Percentiles rank a stretch among this genome's conserved stretches.
Conservation (phyloP, 31 red algal species). For the Porphyra umbilicalis region DNA sequence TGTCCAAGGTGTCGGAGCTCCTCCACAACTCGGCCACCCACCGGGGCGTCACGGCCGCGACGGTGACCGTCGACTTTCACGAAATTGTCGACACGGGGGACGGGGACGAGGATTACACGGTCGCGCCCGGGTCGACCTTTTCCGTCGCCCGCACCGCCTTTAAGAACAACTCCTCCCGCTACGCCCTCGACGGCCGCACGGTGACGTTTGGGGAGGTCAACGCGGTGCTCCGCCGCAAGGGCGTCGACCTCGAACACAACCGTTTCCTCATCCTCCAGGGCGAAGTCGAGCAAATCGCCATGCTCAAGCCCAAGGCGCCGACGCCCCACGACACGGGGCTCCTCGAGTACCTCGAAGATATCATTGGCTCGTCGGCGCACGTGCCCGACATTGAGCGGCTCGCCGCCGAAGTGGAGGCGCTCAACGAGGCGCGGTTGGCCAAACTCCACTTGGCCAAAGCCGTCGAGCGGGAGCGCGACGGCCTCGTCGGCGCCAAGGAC, state of each 20-base stretch:
- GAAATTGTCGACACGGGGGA: slow-evolving; percentile 78
- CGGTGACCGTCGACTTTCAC: slow-evolving; percentile 78
- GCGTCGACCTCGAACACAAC: slow-evolving; percentile 90
- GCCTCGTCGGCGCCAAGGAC: slow-evolving; percentile 61
- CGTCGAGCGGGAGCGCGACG: slow-evolving; percentile 64
- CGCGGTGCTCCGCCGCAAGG: slow-evolving; percentile 58
- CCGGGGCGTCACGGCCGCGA: slow-evolving; percentile 43
- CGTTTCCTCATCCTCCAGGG: slow-evolving; percentile 94
- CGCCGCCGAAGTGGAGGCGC: slow-evolving; percentile 38
- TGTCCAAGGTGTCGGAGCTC: slow-evolving; percentile 71
- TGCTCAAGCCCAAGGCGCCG: slow-evolving; percentile 84
- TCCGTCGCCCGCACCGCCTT: slow-evolving; percentile 55
- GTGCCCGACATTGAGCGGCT: slow-evolving; percentile 61
- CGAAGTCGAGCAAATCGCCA: slow-evolving; percentile 92
- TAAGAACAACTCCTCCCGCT: slow-evolving; percentile 69
- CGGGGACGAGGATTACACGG: slow-evolving; percentile 40
- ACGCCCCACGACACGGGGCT: slow-evolving; percentile 75
- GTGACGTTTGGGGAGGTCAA: slow-evolving; percentile 60
- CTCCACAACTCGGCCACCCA: slow-evolving; percentile 62
- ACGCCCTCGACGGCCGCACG: slow-evolving; percentile 54
- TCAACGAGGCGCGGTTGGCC: slow-evolving; percentile 78
- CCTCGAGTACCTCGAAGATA: slow-evolving; percentile 96
- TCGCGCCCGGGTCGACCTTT: slow-evolving; percentile 47
- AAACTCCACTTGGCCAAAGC: slow-evolving; percentile 83
- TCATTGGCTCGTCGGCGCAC: slow-evolving; percentile 74